These are phyloP conservation scores for Sphagnum contortum DNA, from an alignment of 225 moss, liverwort and hornwort species.

Conservation along the genomic window DNA sequence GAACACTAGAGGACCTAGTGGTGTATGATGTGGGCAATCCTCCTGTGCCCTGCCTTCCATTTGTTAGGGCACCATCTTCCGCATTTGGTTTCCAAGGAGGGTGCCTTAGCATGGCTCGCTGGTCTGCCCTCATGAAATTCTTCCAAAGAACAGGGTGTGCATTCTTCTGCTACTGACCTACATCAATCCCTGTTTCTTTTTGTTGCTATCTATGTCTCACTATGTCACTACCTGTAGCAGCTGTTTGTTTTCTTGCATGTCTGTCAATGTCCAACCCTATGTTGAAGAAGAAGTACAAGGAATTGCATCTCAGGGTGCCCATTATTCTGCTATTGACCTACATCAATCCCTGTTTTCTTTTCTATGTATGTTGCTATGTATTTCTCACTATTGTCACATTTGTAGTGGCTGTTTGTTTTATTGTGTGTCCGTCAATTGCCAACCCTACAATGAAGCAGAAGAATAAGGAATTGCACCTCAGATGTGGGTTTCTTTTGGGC, in stretches of 20 bases:
- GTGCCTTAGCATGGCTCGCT: constrained; percentile 34
- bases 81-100: constrained; percentile 25
- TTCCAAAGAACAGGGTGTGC: constrained; percentile 34
- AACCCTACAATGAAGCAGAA: too few relatives aligned
- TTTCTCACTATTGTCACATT: neutral
- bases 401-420: too few relatives aligned
- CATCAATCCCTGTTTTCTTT: neutral
- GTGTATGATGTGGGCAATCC: constrained; percentile 29
- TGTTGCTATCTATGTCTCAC: neutral
- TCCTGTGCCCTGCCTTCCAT: constrained; percentile 17
- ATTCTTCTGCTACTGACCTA: neutral
- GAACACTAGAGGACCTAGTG: constrained; percentile 39
- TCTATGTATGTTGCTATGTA: neutral
- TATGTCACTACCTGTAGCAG: neutral
- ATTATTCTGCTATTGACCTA: neutral
- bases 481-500: neutral
- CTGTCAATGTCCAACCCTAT: too few relatives aligned
- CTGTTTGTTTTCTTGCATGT: too few relatives aligned
- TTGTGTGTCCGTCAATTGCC: too few relatives aligned
- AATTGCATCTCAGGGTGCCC: constrained; percentile 17
- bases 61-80: constrained; percentile 12
- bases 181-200: neutral
- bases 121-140: constrained; percentile 34
- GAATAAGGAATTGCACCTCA: neutral
- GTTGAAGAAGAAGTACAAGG: too few relatives aligned